Conservation (phyloP, 257 asterid genomes). For the Solanum sitiens region DNA sequence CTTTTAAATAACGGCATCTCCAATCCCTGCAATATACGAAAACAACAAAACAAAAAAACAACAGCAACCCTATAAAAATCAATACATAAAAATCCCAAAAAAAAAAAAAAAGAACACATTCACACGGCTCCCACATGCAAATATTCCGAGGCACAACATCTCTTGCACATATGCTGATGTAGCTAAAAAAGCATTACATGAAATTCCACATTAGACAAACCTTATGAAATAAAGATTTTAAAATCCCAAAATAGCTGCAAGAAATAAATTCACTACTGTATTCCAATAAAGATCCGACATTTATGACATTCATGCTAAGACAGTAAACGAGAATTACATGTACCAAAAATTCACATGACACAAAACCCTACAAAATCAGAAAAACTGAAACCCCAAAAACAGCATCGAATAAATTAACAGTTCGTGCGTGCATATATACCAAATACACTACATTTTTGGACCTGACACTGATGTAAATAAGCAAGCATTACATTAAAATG, state of each 20-base stretch:
- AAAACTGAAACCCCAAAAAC: background rate
- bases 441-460: background rate
- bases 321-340: background rate
- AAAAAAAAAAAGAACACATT: background rate
- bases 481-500: background rate
- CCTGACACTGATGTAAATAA: background rate
- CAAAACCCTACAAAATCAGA: background rate
- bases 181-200: background rate
- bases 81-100: background rate
- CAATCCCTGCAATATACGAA: constrained; percentile 8
- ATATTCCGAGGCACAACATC: background rate
- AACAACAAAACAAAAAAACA: background rate
- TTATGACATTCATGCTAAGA: background rate
- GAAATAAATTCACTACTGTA: background rate
- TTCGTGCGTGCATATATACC: background rate
- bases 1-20: constrained; percentile 76
- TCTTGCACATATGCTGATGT: background rate
- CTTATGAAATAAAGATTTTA: background rate
- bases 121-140: background rate
- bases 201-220: background rate
- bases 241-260: background rate
- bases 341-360: background rate
- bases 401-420: background rate
- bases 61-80: background rate
- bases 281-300: background rate